These are phyloP conservation scores for Punica granatum DNA, from an alignment of 345 rosid genomes.

Conservation along the genomic window DNA sequence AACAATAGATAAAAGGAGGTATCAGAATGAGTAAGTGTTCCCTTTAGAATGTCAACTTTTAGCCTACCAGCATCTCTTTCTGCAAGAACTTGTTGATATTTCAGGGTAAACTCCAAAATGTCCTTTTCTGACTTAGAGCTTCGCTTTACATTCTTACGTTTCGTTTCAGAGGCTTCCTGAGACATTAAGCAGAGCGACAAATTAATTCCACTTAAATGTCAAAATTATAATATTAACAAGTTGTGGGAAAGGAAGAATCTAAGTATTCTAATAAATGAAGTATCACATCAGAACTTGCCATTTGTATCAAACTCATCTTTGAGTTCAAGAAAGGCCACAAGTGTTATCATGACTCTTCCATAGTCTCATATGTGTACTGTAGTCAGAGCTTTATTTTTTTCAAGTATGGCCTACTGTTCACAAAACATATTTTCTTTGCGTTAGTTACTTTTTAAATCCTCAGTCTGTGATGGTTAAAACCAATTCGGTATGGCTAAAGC, in stretches of 20 bases:
- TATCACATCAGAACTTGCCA: background rate
- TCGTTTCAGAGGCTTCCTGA: constrained; percentile 63
- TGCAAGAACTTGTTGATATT: constrained; percentile 83
- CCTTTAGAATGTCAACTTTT: background rate
- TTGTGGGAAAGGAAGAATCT: background rate
- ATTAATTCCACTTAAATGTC: background rate
- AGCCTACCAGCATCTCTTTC: constrained; percentile 79
- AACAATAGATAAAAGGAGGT: background rate
- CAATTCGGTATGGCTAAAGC: background rate
- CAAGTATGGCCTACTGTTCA: background rate
- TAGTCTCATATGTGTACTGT: background rate
- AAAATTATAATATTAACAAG: background rate
- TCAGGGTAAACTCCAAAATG: constrained; percentile 71
- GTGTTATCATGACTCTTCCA: background rate
- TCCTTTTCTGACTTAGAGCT: constrained; percentile 69
- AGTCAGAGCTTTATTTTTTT: background rate
- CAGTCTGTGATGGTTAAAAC: too few species aligned
- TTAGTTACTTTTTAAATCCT: too few species aligned
- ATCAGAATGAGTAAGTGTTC: background rate
- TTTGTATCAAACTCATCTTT: background rate
- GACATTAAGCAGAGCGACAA: constrained; percentile 3
- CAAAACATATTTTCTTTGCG: too few species aligned
- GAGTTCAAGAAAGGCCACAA: background rate
- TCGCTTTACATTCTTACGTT: constrained; percentile 62
- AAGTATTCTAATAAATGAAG: background rate